phyloP scores from a whole-genome alignment of 352 stramenopile species.

The Phytophthora nicotianae region DNA sequence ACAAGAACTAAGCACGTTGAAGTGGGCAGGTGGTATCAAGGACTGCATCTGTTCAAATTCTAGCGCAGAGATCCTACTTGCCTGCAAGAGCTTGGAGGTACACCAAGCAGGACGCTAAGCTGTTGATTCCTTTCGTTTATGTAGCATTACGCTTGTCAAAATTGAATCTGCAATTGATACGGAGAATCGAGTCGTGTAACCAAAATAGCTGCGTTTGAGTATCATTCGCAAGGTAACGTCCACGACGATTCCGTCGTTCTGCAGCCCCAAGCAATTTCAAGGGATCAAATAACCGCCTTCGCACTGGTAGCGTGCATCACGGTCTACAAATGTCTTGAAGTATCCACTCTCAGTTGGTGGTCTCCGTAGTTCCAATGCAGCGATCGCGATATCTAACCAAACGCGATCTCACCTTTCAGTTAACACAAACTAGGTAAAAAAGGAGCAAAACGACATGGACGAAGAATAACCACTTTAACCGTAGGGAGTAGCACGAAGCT shows the following conservation, averaged over 20 bases:
- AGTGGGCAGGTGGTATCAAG: background rate
- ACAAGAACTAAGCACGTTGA: conserved; percentile 7
- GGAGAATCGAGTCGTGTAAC: background rate
- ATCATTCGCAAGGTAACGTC: background rate
- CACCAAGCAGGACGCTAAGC: too few relatives aligned
- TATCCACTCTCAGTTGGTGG: background rate
- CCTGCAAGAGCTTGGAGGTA: too few relatives aligned
- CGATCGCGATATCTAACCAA: too few relatives aligned
- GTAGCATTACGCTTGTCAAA: too few relatives aligned
- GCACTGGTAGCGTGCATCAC: background rate
- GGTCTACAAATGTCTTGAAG: too few relatives aligned
- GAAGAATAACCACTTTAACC: background rate
- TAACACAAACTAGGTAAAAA: too few relatives aligned
- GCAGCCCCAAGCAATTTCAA: background rate
- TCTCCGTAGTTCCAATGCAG: background rate
- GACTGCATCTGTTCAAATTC: background rate
- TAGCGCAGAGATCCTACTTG: background rate
- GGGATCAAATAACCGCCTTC: background rate
- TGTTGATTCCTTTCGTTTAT: too few relatives aligned
- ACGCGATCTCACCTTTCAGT: background rate
- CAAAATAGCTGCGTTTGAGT: background rate
- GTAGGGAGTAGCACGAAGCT: too few relatives aligned
- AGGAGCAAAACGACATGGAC: conserved; percentile 13
- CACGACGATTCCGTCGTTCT: background rate
- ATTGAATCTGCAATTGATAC: too few relatives aligned